phyloP scores from a whole-genome alignment of 2,329 filamentous ascomycete genomes.

The Cordyceps fumosorosea region DNA sequence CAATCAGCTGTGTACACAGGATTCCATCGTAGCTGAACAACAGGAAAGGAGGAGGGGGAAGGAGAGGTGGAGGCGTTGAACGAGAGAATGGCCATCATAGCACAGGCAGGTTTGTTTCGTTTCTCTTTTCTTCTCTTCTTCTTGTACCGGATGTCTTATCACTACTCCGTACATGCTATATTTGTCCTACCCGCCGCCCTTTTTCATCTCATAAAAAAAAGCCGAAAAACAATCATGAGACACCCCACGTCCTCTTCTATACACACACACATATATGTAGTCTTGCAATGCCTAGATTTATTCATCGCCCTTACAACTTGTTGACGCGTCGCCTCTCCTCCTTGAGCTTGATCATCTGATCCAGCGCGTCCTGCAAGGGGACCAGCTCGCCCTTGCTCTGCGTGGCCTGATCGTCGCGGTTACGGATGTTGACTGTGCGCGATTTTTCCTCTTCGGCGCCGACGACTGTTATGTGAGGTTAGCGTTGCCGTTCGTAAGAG shows the following conservation, averaged over 20 bases:
- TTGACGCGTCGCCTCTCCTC: slow-evolving; percentile 36
- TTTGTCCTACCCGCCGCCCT: background rate
- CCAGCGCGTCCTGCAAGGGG: slow-evolving; percentile 48
- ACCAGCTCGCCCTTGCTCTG: slow-evolving; percentile 56
- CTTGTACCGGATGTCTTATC: background rate
- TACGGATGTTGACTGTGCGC: slow-evolving; percentile 56
- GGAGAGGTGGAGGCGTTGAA: too few relatives aligned
- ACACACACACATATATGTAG: background rate
- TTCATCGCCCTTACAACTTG: slow-evolving; percentile 23
- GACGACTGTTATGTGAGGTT: slow-evolving; percentile 40
- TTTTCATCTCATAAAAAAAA: background rate
- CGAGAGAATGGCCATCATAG: background rate
- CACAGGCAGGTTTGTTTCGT: background rate
- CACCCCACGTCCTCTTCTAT: background rate
- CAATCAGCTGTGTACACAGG: background rate
- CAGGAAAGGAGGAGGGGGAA: too few relatives aligned
- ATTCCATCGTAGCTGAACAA: background rate
- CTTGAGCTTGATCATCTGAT: slow-evolving; percentile 47
- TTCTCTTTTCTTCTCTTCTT: background rate
- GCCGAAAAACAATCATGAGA: background rate
- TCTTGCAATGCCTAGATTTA: too few relatives aligned
- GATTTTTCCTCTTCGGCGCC: slow-evolving; percentile 56
- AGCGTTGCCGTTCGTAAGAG: too few relatives aligned
- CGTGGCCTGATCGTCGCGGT: slow-evolving; percentile 55
- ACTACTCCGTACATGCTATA: slow-evolving; percentile 6